Conservation (phyloP, 2,329 filamentous ascomycete genomes). For the Aureobasidium zeae region DNA sequence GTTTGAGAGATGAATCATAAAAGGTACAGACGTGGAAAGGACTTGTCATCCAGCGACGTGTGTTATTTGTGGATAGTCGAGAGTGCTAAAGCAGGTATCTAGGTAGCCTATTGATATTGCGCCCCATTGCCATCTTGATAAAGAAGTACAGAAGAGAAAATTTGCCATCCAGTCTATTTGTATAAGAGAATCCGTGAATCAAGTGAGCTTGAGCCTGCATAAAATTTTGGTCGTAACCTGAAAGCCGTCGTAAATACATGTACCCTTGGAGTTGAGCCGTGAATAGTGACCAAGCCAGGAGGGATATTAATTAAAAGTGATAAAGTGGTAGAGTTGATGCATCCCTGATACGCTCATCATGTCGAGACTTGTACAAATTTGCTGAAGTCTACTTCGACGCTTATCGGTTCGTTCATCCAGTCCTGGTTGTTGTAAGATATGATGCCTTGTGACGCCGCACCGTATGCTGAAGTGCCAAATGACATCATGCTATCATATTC, state of each 20-base stretch:
- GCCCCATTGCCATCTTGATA: too few relatives aligned
- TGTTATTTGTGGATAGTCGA: too few relatives aligned
- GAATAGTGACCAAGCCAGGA: constrained; percentile 6
- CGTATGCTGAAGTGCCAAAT: constrained; percentile 3
- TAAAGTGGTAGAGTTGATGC: too few relatives aligned
- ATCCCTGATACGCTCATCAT: constrained; percentile 1
- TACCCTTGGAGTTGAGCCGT: constrained; percentile 2
- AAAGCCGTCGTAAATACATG: not conserved
- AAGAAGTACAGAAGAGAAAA: too few relatives aligned
- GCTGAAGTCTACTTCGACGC: constrained; percentile 27
- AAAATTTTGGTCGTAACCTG: constrained; percentile 10
- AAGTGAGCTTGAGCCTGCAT: not conserved
- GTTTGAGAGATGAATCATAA: too few relatives aligned
- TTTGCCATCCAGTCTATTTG: too few relatives aligned
- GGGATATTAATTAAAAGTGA: constrained; percentile 1
- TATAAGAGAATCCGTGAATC: too few relatives aligned
- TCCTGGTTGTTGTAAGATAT: constrained; percentile 10
- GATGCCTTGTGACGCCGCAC: constrained; percentile 1
- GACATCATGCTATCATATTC: constrained; percentile 15
- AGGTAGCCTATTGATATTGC: too few relatives aligned
- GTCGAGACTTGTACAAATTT: constrained; percentile 23
- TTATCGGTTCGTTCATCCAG: constrained; percentile 20
- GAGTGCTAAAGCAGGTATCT: too few relatives aligned
- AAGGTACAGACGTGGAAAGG: too few relatives aligned
- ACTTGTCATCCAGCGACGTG: too few relatives aligned